These are phyloP conservation scores for Olyra latifolia DNA, from an alignment of 176 grass and related monocot species.

Conservation along the genomic window DNA sequence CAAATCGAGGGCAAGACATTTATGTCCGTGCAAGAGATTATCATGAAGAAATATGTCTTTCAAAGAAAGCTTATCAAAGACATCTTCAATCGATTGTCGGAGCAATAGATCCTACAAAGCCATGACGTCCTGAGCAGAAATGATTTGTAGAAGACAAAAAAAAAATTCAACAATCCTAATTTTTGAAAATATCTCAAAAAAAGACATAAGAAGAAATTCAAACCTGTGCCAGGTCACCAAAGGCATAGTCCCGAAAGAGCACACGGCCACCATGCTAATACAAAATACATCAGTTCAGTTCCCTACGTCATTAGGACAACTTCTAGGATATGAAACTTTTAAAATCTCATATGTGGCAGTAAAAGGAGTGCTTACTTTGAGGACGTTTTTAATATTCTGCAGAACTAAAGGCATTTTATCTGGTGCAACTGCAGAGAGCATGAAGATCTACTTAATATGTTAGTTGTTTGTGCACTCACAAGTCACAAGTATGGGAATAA, in stretches of 20 bases:
- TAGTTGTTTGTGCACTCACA: constrained; percentile 43
- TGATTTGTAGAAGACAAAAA: background rate
- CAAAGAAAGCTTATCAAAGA: no score
- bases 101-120: no score
- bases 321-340: background rate
- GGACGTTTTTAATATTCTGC: constrained; percentile 53
- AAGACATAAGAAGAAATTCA: background rate
- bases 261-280: constrained; percentile 72
- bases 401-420: constrained; percentile 84
- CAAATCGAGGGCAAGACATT: no score
- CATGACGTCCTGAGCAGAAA: no score
- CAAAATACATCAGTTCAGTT: constrained; percentile 31
- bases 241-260: constrained; percentile 90
- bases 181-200: background rate
- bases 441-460: constrained; percentile 97
- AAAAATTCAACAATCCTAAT: constrained; percentile 17
- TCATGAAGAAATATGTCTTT: no score
- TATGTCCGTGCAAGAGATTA: no score
- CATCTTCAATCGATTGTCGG: no score
- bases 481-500: constrained; percentile 8
- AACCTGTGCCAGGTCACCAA: constrained; percentile 93
- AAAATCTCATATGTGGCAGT: constrained; percentile 2
- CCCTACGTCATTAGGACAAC: background rate
- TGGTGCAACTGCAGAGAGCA: constrained; percentile 94
- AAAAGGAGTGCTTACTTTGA: constrained; percentile 70